Conservation (phyloP, 176 grass and related monocot species). For the Melocanna baccifera region DNA sequence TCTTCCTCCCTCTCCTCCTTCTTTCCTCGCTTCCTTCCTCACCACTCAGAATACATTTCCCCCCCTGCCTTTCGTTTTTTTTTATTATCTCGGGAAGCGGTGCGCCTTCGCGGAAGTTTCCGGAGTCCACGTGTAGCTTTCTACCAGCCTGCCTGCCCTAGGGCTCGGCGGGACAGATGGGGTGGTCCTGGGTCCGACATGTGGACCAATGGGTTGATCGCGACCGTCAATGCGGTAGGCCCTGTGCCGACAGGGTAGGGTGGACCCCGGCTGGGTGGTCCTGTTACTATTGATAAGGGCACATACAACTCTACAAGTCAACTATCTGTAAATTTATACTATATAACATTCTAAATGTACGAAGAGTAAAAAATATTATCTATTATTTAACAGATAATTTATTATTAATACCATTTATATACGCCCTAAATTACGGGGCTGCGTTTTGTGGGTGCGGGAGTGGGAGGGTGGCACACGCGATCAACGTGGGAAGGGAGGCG, state of each 20-base stretch:
- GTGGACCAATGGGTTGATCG: neutral
- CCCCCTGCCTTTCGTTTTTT: too few relatives aligned
- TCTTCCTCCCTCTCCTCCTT: neutral
- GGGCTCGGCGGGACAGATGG: neutral
- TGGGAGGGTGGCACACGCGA: neutral
- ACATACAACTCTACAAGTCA: too few relatives aligned
- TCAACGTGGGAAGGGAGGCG: neutral
- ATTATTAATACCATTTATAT: too few relatives aligned
- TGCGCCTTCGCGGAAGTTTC: constrained; percentile 2
- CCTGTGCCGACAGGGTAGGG: neutral
- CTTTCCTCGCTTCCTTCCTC: neutral
- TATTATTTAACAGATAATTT: too few relatives aligned
- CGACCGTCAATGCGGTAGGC: neutral
- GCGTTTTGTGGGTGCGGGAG: neutral
- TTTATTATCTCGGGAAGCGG: neutral
- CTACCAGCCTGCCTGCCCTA: neutral
- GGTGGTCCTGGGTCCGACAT: neutral
- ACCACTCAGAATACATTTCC: too few relatives aligned
- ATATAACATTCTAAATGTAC: too few relatives aligned
- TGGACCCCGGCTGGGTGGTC: neutral
- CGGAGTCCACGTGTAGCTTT: neutral
- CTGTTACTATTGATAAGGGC: neutral
- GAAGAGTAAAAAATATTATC: too few relatives aligned
- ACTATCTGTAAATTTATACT: too few relatives aligned
- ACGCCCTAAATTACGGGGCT: too few relatives aligned